phyloP scores from a whole-genome alignment of 352 stramenopile genomes.

The Blastocystis sp. region DNA sequence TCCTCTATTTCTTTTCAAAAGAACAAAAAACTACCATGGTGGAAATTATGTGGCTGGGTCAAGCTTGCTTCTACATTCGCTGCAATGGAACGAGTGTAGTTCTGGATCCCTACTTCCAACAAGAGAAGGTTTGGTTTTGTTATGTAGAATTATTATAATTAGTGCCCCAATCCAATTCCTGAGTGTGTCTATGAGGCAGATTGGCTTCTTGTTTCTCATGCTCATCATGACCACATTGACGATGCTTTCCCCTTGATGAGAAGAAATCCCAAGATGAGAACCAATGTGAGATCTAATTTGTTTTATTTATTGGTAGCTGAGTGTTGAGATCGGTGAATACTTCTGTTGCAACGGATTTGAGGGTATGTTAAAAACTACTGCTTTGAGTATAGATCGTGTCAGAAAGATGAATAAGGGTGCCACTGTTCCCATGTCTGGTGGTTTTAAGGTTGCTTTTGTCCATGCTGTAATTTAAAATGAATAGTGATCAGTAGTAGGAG shows the following conservation, averaged over 20 bases:
- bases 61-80: conserved; percentile 66
- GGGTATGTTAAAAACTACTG: not conserved
- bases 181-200: conserved; percentile 61
- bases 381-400: conserved; percentile 28
- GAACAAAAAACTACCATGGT: conserved; percentile 24
- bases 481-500: not conserved
- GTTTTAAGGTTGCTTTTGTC: conserved; percentile 63
- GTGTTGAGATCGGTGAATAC: conserved; percentile 61
- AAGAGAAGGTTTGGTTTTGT: conserved; percentile 45
- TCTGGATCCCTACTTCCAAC: conserved; percentile 65
- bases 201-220: conserved; percentile 58
- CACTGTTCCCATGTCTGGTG: conserved; percentile 59
- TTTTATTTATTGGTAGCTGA: not conserved
- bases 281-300: not conserved
- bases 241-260: conserved; percentile 65
- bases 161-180: conserved; percentile 62
- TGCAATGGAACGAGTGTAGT: conserved; percentile 62
- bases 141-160: not conserved
- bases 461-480: conserved; percentile 30
- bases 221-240: conserved; percentile 65
- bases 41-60: conserved; percentile 68
- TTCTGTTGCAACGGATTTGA: conserved; percentile 65
- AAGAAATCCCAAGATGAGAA: conserved; percentile 67
- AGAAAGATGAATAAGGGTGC: conserved; percentile 67
- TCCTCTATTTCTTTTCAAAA: not conserved